Evolutionary conservation across 1,284 basidiomycete genomes (phyloP).

Genomic region (Ganoderma meredithae): DNA sequence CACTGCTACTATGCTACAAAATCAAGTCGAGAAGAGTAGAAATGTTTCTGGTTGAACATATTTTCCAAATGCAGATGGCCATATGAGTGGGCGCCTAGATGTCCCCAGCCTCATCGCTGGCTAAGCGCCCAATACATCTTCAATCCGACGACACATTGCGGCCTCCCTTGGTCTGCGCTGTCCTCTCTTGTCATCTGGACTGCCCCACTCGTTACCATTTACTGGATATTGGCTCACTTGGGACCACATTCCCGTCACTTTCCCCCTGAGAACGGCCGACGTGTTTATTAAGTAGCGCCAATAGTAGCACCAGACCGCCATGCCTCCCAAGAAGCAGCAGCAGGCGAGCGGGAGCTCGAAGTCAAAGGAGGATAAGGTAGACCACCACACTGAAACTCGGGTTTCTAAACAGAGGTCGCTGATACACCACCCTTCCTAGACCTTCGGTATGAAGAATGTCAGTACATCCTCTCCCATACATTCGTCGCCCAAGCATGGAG

Average conservation of each 20-base stretch:
- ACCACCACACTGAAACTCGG: slow-evolving; percentile 18
- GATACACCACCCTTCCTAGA: slow-evolving; percentile 56
- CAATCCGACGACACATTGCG: background rate
- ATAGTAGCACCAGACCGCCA: slow-evolving; percentile 37
- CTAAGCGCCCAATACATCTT: background rate
- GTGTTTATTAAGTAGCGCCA: background rate
- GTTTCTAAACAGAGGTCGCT: slow-evolving; percentile 35
- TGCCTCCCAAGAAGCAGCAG: slow-evolving; percentile 77
- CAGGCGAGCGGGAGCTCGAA: slow-evolving; percentile 61
- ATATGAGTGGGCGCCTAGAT: background rate
- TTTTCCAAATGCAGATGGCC: background rate
- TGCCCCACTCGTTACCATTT: background rate
- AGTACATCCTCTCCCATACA: slow-evolving; percentile 36
- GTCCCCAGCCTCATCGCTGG: background rate
- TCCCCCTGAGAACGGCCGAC: background rate
- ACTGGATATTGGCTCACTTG: too few relatives aligned
- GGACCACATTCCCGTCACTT: too few relatives aligned
- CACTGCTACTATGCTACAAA: too few relatives aligned
- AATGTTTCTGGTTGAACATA: too few relatives aligned
- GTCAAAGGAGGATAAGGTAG: slow-evolving; percentile 80
- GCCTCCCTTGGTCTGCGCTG: background rate
- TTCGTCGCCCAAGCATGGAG: background rate
- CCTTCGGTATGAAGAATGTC: slow-evolving; percentile 94
- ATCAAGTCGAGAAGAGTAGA: too few relatives aligned
- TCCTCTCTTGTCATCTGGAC: background rate